A percentile compares a stretch with the other conserved stretches of the same genome.
Evolutionary conservation across 2,329 filamentous ascomycete genomes (phyloP).

Genomic region (Aspergillus sp.): DNA sequence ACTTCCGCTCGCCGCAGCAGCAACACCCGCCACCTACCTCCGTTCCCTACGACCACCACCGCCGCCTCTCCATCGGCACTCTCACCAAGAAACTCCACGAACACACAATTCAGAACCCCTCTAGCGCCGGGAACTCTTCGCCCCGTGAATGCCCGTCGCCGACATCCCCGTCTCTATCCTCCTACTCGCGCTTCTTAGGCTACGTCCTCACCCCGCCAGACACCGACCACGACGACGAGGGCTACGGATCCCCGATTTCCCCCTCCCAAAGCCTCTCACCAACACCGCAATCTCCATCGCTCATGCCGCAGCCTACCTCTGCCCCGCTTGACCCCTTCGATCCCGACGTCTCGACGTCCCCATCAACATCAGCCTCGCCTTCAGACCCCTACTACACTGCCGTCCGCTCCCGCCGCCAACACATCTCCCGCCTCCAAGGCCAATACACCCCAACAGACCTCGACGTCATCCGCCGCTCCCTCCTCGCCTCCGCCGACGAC

Average conservation of each 20-base stretch:
- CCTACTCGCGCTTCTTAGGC: conserved; percentile 17
- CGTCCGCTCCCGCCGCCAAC: conserved; percentile 39
- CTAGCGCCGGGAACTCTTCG: conserved; percentile 17
- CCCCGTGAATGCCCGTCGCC: conserved; percentile 21
- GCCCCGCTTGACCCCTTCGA: conserved; percentile 23
- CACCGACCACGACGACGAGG: conserved; percentile 40
- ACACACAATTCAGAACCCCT: conserved; percentile 35
- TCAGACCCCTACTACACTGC: conserved; percentile 20
- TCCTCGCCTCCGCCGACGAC: conserved; percentile 29
- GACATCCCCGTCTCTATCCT: conserved; percentile 14
- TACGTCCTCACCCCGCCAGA: conserved; percentile 39
- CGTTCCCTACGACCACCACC: conserved; percentile 41
- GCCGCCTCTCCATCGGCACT: conserved; percentile 40
- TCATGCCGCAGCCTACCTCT: conserved; percentile 33
- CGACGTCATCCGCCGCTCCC: conserved; percentile 38
- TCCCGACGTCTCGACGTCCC: not conserved
- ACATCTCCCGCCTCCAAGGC: conserved; percentile 41
- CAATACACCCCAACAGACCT: conserved; percentile 39
- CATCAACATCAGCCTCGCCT: not conserved
- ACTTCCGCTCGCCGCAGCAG: conserved; percentile 34
- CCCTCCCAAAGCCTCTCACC: conserved; percentile 38
- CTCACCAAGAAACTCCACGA: conserved; percentile 43
- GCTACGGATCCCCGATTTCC: conserved; percentile 57
- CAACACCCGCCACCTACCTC: conserved; percentile 27
- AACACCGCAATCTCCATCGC: conserved; percentile 24